Percentiles rank a stretch among this genome's conserved stretches.
phyloP scores from a whole-genome alignment of 768 basidiomycete genomes.

The Russula earlei region DNA sequence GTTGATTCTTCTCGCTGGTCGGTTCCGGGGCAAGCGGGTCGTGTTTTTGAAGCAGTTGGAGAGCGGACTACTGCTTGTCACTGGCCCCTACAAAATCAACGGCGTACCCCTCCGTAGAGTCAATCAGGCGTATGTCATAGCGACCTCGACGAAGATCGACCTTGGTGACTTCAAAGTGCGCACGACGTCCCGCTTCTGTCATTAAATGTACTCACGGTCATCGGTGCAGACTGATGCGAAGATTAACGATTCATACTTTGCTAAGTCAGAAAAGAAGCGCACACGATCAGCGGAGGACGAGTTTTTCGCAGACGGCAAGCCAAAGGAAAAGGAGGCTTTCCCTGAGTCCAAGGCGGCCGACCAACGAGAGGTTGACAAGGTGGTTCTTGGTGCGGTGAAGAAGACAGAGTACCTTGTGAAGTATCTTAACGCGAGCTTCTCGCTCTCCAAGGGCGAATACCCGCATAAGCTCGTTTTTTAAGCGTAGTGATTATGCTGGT shows the following conservation, averaged over 20 bases:
- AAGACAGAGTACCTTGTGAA: conserved; percentile 85
- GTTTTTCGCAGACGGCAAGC: conserved; percentile 93
- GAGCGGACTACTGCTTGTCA: conserved; percentile 88
- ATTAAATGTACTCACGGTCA: neutral
- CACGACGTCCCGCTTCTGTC: conserved; percentile 17
- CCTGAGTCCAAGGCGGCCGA: conserved; percentile 80
- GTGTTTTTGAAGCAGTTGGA: conserved; percentile 95
- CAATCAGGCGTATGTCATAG: conserved; percentile 98
- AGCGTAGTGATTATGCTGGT: conserved; percentile 20
- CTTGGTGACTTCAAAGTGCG: conserved; percentile 63
- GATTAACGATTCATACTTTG: conserved; percentile 91
- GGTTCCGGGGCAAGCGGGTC: conserved; percentile 96
- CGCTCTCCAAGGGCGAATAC: conserved; percentile 93
- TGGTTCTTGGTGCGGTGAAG: conserved; percentile 75
- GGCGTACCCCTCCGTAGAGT: conserved; percentile 97
- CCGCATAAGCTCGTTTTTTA: conserved; percentile 92
- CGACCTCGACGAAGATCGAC: conserved; percentile 92
- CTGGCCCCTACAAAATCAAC: conserved; percentile 96
- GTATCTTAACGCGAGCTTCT: conserved; percentile 89
- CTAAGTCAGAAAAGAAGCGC: conserved; percentile 64
- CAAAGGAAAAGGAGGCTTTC: conserved; percentile 79
- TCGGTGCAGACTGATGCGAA: conserved; percentile 65
- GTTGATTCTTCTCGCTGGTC: conserved; percentile 93
- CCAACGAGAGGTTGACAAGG: conserved; percentile 83
- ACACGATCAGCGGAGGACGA: conserved; percentile 85